Evolutionary conservation across 371 early-diverging fungal genomes (phyloP), one percentile per base, ranked within the genome.

Genomic region (Mortierella sp.): DNA sequence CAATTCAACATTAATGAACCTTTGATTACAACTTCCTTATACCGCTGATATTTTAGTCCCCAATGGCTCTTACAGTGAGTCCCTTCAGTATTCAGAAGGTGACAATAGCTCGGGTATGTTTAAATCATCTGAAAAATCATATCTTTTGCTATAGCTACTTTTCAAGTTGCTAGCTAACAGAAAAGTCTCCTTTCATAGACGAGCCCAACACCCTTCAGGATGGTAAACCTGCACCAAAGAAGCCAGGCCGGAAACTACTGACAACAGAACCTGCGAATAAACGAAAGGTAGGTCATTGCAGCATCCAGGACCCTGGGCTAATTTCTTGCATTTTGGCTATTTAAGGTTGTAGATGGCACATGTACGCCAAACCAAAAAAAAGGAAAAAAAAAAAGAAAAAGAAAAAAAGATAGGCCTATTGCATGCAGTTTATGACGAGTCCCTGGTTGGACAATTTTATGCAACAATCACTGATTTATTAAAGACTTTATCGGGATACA

Each of bases 211-310:
- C 73, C 13, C 66, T 58, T 4, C 64, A 61, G 10, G 80, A 74
- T 12, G 75, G 75, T 17, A 80, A 80, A 58, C 81, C 81, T 35
- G 81, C 81, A 5, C 81, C 81, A 10, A 80, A 80, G 62, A 80
- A 80, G 45, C 75, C 81, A n/a, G 81, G 81, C 3, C 81, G 81
- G 45, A 80, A 80, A 49, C 81, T 75, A 0, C 51, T 80, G 58
- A 80, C 81, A 0, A 80, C 81, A 1, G 81, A 80, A 23, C 81
- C 81, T 1, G 70, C 81, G 49, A 80, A 70, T 55, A 80, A 80
- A 65, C 70, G 81, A 59, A 80, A 80, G 75, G 81, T 80, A 68
- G 19, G 26, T 32, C 6, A n/a, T n/a, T 37, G 22, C 22, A 13
- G 17, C 17, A 26, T 22, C 5, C 7, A 17, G 17, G 7, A 8